Evolutionary conservation across 78 protist species (phyloP).

Genomic region (Dictyostelium purpureum): DNA sequence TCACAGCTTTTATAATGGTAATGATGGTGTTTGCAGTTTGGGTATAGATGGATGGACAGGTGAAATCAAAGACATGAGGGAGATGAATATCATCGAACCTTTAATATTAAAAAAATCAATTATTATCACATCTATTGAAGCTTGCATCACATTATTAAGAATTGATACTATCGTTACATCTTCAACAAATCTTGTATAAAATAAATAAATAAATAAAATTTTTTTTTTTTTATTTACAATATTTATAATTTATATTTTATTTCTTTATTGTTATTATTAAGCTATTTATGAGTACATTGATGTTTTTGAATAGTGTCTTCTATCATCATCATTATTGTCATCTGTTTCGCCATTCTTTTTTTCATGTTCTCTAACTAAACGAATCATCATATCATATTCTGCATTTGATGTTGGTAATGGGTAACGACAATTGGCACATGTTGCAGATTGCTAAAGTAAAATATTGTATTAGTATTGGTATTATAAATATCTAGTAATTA

Average conservation of each 20-base stretch:
- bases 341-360: background rate
- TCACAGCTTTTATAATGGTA: background rate
- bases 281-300: background rate
- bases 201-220: background rate
- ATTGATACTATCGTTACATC: constrained; percentile 37
- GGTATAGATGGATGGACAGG: constrained; percentile 80
- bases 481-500: background rate
- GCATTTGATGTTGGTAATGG: constrained; percentile 8
- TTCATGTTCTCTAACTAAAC: constrained; percentile 40
- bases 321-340: background rate
- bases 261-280: background rate
- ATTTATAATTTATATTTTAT: background rate
- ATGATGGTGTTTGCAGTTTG: background rate
- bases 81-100: constrained; percentile 48
- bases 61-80: constrained; percentile 9
- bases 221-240: background rate
- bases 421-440: constrained; percentile 45
- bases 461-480: background rate
- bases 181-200: background rate
- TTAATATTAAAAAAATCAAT: constrained; percentile 54
- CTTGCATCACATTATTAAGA: constrained; percentile 53
- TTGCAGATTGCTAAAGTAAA: constrained; percentile 11
- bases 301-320: background rate
- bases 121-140: constrained; percentile 34
- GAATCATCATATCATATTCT: constrained; percentile 42